phyloP scores from a whole-genome alignment of 2,329 filamentous ascomycete genomes.

The Tolypocladium amazonense region DNA sequence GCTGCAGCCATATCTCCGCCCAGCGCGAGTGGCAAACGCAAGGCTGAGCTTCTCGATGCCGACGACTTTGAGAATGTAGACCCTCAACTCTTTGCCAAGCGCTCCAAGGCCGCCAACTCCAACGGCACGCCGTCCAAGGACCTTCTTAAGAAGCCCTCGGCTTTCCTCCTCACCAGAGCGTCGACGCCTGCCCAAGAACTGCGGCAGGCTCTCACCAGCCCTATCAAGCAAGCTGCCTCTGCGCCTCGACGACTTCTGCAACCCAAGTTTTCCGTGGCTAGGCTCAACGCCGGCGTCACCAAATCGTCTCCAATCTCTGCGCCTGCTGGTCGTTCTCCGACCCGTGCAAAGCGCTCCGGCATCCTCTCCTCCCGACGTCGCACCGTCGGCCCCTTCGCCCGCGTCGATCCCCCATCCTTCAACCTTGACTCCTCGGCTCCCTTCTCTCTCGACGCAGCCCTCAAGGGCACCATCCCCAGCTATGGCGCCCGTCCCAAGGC shows the following conservation, averaged over 20 bases:
- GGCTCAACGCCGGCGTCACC: conserved; percentile 30
- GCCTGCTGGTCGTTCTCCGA: conserved; percentile 74
- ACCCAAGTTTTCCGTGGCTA: conserved; percentile 40
- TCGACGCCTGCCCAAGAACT: conserved; percentile 23
- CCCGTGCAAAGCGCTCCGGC: conserved; percentile 55
- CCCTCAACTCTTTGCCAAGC: conserved; percentile 45
- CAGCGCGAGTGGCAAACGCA: conserved; percentile 36
- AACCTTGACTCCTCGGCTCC: conserved; percentile 45
- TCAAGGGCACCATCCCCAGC: conserved; percentile 62
- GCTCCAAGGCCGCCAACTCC: conserved; percentile 40
- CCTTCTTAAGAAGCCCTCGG: conserved; percentile 39
- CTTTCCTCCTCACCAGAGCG: conserved; percentile 30
- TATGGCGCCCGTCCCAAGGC: conserved; percentile 36
- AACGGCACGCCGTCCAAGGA: conserved; percentile 29
- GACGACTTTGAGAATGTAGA: conserved; percentile 54
- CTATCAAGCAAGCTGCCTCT: conserved; percentile 18
- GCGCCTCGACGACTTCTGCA: conserved; percentile 34
- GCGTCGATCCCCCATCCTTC: conserved; percentile 61
- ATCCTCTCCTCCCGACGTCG: conserved; percentile 60
- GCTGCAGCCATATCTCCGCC: conserved; percentile 29
- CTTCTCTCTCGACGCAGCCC: conserved; percentile 76
- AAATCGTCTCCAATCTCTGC: conserved; percentile 48
- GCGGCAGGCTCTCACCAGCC: conserved; percentile 18
- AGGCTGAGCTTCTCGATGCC: conserved; percentile 40
- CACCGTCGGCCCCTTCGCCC: conserved; percentile 50